phyloP scores from a whole-genome alignment of 2,329 filamentous ascomycete genomes.

The Colletotrichum falcatum region DNA sequence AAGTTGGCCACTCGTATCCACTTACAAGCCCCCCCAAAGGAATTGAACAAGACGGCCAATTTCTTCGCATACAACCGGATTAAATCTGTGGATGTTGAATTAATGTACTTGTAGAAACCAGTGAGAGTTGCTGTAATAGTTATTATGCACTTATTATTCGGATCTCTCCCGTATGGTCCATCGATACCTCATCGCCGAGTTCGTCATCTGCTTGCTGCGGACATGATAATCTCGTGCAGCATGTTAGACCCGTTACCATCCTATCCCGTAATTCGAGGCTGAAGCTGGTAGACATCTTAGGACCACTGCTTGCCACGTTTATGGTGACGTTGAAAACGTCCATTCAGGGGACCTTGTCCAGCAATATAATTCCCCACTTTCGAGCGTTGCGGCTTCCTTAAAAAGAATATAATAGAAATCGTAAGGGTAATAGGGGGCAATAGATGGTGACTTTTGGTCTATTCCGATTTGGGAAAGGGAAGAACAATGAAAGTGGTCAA shows the following conservation, averaged over 20 bases:
- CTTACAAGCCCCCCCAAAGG: not conserved
- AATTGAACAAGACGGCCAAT: slow-evolving; percentile 17
- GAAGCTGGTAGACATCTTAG: slow-evolving; percentile 25
- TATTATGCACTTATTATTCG: not conserved
- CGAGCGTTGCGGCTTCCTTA: not conserved
- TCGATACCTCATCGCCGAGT: not conserved
- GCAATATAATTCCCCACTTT: slow-evolving; percentile 25
- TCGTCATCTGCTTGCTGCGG: not conserved
- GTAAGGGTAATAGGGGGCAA: not conserved
- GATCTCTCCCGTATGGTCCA: slow-evolving; percentile 14
- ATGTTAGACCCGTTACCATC: slow-evolving; percentile 5
- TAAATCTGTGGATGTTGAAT: not conserved
- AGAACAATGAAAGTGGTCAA: not conserved
- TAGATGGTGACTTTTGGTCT: not conserved
- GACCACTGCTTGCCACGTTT: slow-evolving; percentile 52
- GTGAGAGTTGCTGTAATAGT: not conserved
- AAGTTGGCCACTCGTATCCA: not conserved
- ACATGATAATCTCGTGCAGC: not conserved
- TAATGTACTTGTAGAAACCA: not conserved
- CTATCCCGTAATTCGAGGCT: slow-evolving; percentile 11
- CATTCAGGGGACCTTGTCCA: slow-evolving; percentile 31
- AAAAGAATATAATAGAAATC: not conserved
- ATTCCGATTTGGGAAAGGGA: not conserved
- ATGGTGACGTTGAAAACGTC: slow-evolving; percentile 44
- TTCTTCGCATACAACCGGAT: not conserved